Evolutionary conservation across 1,284 basidiomycete genomes (phyloP).

Genomic region (Rhodotorula sp.): DNA sequence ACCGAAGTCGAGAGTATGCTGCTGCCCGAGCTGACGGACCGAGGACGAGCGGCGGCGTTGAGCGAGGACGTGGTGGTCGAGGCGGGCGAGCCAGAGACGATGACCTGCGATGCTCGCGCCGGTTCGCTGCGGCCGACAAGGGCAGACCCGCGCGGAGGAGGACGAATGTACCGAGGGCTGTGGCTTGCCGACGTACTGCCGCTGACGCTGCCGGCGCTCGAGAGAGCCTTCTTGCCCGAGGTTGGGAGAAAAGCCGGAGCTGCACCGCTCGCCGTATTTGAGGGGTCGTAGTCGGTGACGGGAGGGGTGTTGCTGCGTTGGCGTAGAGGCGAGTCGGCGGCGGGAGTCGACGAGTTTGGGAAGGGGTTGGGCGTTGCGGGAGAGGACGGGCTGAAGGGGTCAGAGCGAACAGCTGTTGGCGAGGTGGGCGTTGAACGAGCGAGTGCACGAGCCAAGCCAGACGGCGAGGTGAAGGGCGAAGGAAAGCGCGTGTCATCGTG

Average conservation of each 20-base stretch:
- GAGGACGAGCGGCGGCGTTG: conserved; percentile 15
- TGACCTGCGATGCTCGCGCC: background rate
- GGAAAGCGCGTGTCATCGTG: background rate
- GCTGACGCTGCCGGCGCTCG: background rate
- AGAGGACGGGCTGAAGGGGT: conserved; percentile 17
- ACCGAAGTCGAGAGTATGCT: conserved; percentile 31
- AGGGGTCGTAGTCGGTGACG: conserved; percentile 28
- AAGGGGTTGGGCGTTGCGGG: conserved; percentile 11
- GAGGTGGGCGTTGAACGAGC: conserved; percentile 15
- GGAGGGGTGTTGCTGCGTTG: background rate
- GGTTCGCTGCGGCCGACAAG: background rate
- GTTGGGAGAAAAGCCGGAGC: conserved; percentile 34
- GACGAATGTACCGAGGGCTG: conserved; percentile 24
- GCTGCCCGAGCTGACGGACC: conserved; percentile 27
- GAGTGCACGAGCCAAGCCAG: conserved; percentile 19
- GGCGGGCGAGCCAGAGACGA: conserved; percentile 15
- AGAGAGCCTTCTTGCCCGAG: conserved; percentile 4
- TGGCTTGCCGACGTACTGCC: background rate
- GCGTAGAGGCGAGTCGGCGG: background rate
- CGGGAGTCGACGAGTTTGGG: conserved; percentile 6
- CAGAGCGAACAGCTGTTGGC: background rate
- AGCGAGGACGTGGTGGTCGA: conserved; percentile 23
- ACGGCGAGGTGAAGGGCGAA: conserved; percentile 2
- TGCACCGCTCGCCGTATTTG: conserved; percentile 11
- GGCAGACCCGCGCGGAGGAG: background rate